A percentile compares a stretch with the other conserved stretches of the same genome.
These are phyloP conservation scores for Fibroporia radiculosa DNA, from an alignment of 768 basidiomycete species.

Conservation along the genomic window DNA sequence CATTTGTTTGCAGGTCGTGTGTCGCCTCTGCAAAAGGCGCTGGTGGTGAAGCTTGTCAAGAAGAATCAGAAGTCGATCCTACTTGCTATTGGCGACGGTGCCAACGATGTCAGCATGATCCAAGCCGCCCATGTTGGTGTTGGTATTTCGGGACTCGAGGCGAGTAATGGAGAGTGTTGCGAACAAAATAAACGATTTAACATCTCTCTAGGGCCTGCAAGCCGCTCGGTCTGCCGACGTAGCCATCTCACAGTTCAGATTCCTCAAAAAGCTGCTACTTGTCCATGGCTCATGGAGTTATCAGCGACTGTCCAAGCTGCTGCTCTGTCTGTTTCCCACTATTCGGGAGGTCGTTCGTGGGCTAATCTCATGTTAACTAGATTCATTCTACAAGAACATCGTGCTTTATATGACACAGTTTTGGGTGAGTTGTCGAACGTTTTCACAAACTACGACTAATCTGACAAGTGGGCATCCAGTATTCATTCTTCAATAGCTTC, in stretches of 20 bases:
- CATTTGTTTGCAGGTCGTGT: constrained; percentile 64
- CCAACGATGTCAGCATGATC: constrained; percentile 99
- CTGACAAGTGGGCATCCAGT: constrained; percentile 39
- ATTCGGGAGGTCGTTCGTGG: neutral
- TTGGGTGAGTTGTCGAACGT: constrained; percentile 63
- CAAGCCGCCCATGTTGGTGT: constrained; percentile 97
- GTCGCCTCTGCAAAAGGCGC: constrained; percentile 93
- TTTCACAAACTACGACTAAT: neutral
- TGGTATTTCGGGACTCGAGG: constrained; percentile 96
- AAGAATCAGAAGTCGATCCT: constrained; percentile 89
- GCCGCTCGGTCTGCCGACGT: constrained; percentile 97
- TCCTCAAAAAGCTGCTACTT: constrained; percentile 85
- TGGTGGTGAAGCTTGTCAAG: constrained; percentile 98
- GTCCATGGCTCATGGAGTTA: constrained; percentile 99
- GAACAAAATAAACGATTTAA: neutral
- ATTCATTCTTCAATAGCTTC: constrained; percentile 98
- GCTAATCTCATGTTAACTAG: constrained; percentile 30
- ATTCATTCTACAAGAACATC: constrained; percentile 99
- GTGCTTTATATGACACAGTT: constrained; percentile 98
- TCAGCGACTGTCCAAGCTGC: constrained; percentile 87
- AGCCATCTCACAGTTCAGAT: constrained; percentile 96
- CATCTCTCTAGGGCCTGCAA: constrained; percentile 71
- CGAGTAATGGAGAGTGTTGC: constrained; percentile 24
- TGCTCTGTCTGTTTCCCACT: constrained; percentile 56
- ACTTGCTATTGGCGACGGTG: constrained; percentile 96